Base-by-base conservation (phyloP, 768 basidiomycete genomes). In the Boletus rufocinnamomeus region DNA sequence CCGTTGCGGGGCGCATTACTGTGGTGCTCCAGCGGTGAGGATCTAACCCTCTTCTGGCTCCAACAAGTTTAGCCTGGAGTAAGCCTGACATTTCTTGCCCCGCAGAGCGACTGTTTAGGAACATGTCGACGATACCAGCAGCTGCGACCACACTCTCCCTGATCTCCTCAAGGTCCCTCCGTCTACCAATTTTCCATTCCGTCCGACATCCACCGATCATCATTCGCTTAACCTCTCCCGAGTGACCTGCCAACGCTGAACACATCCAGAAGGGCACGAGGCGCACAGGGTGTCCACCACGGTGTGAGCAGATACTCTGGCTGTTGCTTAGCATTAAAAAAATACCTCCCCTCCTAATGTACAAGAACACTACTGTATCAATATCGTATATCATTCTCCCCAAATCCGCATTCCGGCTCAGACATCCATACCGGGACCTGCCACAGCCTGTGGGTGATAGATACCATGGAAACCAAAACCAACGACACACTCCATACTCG, bases 391-490 rank as follows among this genome's bases (percentile, higher is more conserved):
- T 44, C 6, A 14, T 25, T 30, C 14, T 30, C 19, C 19, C 17
- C 1, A 34, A 28, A 9, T 21, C n/a, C 2, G n/a, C 27, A 21
- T 14, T 14, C 14, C 23, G 66, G 10, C 56, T 64, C 41, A 72
- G 48, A 63, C 40, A 56, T 69, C 65, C 41, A 58, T 66, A 27
- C 69, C 60, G 6, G 65, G 63, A 2, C 63, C 65, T 2, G 17
- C 19, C 27, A 45, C 0, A 8, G 5, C 54, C 16, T 59, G 53
- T 1, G 69, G 40, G 30, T 41, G 55, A 56, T 71, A 72, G 21
- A 50, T 55, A 28, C 76, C 76, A 60, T 77, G 76, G 59, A 77
- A 77, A 23, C 75, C 75, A 57, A 77, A 69, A 2, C 74, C 66
- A 2, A 75, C 73, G 23, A 56, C 60, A 44, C 62, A 63, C 7